Evolutionary conservation across 305 asterid genomes (phyloP).

Genomic region (Fraxinus velutina): DNA sequence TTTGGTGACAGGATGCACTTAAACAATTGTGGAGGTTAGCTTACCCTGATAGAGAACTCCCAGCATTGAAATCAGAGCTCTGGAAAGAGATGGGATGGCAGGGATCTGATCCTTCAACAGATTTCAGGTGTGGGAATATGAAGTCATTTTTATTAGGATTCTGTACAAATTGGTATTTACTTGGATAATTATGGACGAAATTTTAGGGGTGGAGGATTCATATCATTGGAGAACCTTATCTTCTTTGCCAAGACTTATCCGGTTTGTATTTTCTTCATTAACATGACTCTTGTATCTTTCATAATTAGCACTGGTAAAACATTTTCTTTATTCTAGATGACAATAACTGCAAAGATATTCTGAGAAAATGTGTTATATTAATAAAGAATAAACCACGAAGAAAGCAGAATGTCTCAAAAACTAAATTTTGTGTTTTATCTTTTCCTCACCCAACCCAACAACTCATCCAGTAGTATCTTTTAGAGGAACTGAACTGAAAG

Average conservation of each 20-base stretch:
- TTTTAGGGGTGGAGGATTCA: slow-evolving; percentile 92
- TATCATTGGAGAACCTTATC: slow-evolving; percentile 57
- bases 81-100: slow-evolving; percentile 99
- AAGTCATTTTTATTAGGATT: neutral
- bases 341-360: neutral
- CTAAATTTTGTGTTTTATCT: neutral
- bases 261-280: slow-evolving; percentile 30
- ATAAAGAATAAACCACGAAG: neutral
- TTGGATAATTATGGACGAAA: slow-evolving; percentile 15
- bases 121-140: slow-evolving; percentile 63
- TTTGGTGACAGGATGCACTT: slow-evolving; percentile 70
- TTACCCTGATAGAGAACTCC: slow-evolving; percentile 74
- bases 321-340: neutral
- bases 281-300: neutral
- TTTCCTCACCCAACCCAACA: neutral
- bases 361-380: neutral
- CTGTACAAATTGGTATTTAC: slow-evolving; percentile 15
- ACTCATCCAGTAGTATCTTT: neutral
- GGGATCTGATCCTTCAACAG: slow-evolving; percentile 93
- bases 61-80: slow-evolving; percentile 77
- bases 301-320: neutral
- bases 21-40: slow-evolving; percentile 83
- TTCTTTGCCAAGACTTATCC: slow-evolving; percentile 49
- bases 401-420: neutral
- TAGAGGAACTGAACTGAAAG: neutral